phyloP scores from a whole-genome alignment of 176 grass and related monocot species.

The maize (Zea mays) region DNA sequence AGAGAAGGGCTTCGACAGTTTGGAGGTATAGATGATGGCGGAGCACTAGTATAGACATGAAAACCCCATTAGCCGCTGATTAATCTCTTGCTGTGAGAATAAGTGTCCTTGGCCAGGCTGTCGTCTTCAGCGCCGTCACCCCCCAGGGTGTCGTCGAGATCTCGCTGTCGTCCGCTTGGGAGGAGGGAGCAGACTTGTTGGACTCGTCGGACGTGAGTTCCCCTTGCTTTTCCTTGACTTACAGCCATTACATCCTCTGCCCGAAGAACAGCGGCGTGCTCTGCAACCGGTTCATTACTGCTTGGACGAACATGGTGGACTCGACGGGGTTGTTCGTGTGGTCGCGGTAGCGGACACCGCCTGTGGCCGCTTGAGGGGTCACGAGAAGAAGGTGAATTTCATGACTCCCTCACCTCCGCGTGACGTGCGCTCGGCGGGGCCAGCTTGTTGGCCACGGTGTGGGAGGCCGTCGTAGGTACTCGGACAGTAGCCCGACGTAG shows the following conservation, averaged over 20 bases:
- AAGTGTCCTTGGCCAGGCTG: no score
- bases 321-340: constrained; percentile 20
- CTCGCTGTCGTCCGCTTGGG: no score
- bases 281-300: constrained; percentile 27
- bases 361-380: constrained; percentile 25
- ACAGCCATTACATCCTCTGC: constrained; percentile 55
- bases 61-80: no score
- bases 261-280: constrained; percentile 46
- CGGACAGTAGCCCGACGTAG: constrained; percentile 37
- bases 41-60: no score
- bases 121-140: no score
- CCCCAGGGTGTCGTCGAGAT: no score
- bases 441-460: neutral
- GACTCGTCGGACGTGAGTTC: no score
- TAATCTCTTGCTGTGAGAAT: no score
- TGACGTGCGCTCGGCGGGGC: neutral
- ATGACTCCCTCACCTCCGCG: constrained; percentile 19
- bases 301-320: constrained; percentile 29
- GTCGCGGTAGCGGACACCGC: neutral
- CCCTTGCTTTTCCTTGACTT: neutral
- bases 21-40: no score
- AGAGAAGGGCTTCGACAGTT: no score
- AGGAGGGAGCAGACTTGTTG: no score
- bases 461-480: neutral
- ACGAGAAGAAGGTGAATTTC: constrained; percentile 57